Percentiles rank a stretch among this genome's conserved stretches.
Evolutionary conservation across 2,329 filamentous ascomycete genomes (phyloP).

Genomic region (Davidsoniella australis): DNA sequence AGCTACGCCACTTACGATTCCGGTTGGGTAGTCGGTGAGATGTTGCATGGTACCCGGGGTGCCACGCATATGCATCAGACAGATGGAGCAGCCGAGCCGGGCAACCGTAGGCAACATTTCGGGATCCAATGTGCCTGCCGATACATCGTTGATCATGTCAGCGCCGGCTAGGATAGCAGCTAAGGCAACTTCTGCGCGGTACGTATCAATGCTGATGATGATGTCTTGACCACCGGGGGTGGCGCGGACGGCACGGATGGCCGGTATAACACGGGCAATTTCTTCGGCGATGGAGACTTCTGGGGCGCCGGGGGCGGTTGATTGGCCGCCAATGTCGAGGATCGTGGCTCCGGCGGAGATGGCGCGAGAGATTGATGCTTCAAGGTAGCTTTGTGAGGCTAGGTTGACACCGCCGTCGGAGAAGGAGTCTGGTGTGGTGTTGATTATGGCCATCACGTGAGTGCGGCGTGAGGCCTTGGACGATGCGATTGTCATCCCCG

Average conservation of each 20-base stretch:
- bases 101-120: constrained; percentile 73
- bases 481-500: constrained; percentile 35
- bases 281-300: constrained; percentile 61
- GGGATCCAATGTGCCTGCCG: constrained; percentile 60
- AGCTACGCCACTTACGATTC: constrained; percentile 47
- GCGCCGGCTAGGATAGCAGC: constrained; percentile 63
- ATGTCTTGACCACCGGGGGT: constrained; percentile 44
- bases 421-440: constrained; percentile 91
- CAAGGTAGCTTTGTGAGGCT: constrained; percentile 41
- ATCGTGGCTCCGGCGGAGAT: constrained; percentile 60
- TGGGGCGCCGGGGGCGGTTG: constrained; percentile 60
- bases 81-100: constrained; percentile 58
- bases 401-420: constrained; percentile 65
- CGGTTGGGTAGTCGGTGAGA: constrained; percentile 50
- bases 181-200: constrained; percentile 67
- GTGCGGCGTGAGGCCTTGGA: constrained; percentile 44
- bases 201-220: constrained; percentile 85
- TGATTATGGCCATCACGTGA: constrained; percentile 82
- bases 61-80: constrained; percentile 87
- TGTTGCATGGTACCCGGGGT: constrained; percentile 59
- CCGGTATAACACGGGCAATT: constrained; percentile 57
- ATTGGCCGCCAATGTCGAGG: constrained; percentile 86
- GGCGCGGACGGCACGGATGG: constrained; percentile 55
- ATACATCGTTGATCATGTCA: constrained; percentile 90
- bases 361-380: constrained; percentile 43